A percentile compares a stretch with the other conserved stretches of the same genome.
Evolutionary conservation across 768 basidiomycete species (phyloP).

Genomic region (Pholiota microspora): DNA sequence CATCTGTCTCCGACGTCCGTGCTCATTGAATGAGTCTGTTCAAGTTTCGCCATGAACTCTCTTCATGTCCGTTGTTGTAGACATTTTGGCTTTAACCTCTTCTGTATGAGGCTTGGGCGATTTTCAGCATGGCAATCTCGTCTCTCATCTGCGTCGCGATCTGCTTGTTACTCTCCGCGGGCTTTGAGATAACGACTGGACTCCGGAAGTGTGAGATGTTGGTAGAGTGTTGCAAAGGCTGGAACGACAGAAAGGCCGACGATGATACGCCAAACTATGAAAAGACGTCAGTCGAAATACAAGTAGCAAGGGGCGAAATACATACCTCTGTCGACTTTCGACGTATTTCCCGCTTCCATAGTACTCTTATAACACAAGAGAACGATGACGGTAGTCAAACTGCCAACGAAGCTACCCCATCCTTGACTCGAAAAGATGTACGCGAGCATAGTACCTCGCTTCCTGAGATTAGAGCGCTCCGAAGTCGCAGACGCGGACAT

Average conservation of each 20-base stretch:
- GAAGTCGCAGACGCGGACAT: constrained; percentile 70
- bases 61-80: too few relatives aligned
- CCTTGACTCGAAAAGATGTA: constrained; percentile 80
- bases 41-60: too few relatives aligned
- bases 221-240: constrained; percentile 72
- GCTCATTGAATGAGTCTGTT: too few relatives aligned
- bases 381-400: constrained; percentile 60
- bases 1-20: not conserved
- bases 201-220: constrained; percentile 72
- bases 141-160: constrained; percentile 16
- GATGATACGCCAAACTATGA: constrained; percentile 76
- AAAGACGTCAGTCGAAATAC: too few relatives aligned
- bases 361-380: constrained; percentile 59
- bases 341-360: constrained; percentile 58
- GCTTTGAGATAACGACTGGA: constrained; percentile 53
- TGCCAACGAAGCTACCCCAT: constrained; percentile 70
- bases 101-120: too few relatives aligned
- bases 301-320: too few relatives aligned
- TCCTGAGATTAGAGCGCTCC: constrained; percentile 60
- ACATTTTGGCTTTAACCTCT: too few relatives aligned
- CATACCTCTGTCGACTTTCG: constrained; percentile 69
- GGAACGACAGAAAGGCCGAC: constrained; percentile 73
- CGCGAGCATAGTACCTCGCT: constrained; percentile 67
- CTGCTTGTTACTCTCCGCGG: constrained; percentile 27
- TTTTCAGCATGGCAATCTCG: constrained; percentile 29